Evolutionary conservation across 169 alveolate species (phyloP).

Genomic region (Babesia microti): DNA sequence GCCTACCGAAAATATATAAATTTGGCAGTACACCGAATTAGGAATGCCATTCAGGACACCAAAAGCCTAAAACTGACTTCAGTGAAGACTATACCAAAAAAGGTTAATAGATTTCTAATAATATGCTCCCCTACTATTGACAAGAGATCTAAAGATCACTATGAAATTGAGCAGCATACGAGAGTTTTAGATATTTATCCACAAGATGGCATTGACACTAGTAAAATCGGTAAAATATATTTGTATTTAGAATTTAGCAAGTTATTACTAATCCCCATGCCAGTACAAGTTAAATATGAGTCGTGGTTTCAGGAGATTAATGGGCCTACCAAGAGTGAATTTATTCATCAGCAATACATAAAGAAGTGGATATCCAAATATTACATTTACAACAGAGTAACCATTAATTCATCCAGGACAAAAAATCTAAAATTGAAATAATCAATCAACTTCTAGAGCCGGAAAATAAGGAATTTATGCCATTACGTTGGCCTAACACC

Average conservation of each 20-base stretch:
- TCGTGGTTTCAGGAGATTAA: constrained; percentile 50
- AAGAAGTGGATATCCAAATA: constrained; percentile 37
- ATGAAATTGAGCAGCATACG: constrained; percentile 40
- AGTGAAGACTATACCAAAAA: constrained; percentile 36
- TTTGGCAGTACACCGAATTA: constrained; percentile 17
- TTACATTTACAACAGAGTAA: constrained; percentile 24
- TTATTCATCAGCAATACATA: constrained; percentile 16
- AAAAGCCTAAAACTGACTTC: constrained; percentile 23
- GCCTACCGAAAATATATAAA: constrained; percentile 12
- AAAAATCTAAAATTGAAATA: constrained; percentile 25
- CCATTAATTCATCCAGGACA: too few species aligned
- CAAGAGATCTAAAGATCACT: constrained; percentile 41
- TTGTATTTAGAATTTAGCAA: constrained; percentile 13
- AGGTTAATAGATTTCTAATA: constrained; percentile 30
- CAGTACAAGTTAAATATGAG: constrained; percentile 38
- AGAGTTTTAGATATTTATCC: constrained; percentile 30
- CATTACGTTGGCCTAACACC: constrained; percentile 42
- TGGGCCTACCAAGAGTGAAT: constrained; percentile 25
- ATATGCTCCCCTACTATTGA: constrained; percentile 42
- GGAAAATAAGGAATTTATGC: constrained; percentile 27
- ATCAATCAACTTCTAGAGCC: constrained; percentile 31
- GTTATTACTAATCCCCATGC: constrained; percentile 37
- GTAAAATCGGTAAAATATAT: not conserved
- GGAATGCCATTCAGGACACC: constrained; percentile 17
- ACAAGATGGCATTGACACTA: not conserved